phyloP scores from a whole-genome alignment of 2,329 filamentous ascomycete genomes.

The Fusarium transvaalense region DNA sequence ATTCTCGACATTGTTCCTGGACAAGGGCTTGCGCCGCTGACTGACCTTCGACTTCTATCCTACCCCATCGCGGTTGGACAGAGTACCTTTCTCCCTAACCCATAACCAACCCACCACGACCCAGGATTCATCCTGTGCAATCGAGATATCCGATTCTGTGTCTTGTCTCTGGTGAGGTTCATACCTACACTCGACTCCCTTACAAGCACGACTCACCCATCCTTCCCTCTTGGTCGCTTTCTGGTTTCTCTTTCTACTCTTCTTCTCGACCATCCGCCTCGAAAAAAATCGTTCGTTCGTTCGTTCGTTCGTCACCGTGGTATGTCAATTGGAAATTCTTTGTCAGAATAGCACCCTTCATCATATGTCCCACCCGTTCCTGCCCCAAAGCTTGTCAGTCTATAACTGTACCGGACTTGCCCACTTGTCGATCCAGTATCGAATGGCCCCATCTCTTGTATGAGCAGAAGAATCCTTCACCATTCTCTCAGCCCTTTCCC shows the following conservation, averaged over 20 bases:
- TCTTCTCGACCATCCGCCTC: constrained; percentile 8
- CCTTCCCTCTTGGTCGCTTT: constrained; percentile 8
- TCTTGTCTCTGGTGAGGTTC: constrained; percentile 35
- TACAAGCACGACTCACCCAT: constrained; percentile 27
- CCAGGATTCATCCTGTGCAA: constrained; percentile 35
- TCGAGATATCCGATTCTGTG: constrained; percentile 47
- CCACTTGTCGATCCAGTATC: constrained; percentile 13
- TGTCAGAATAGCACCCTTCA: constrained; percentile 21
- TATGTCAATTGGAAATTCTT: constrained; percentile 33
- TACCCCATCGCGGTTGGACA: constrained; percentile 39
- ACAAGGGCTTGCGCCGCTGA: constrained; percentile 38
- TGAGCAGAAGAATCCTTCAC: constrained; percentile 29
- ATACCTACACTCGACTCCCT: constrained; percentile 35
- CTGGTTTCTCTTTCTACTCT: constrained; percentile 19
- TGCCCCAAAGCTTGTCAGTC: constrained; percentile 21
- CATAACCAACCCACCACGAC: constrained; percentile 29
- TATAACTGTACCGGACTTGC: constrained; percentile 12
- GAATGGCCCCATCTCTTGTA: constrained; percentile 34
- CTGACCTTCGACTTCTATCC: constrained; percentile 29
- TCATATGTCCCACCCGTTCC: constrained; percentile 29
- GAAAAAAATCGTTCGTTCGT: constrained; percentile 29
- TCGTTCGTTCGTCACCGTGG: constrained; percentile 30
- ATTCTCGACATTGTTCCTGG: constrained; percentile 35
- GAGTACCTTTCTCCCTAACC: constrained; percentile 20
- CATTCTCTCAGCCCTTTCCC: constrained; percentile 11